These are phyloP conservation scores for Phyllosticta paracitricarpa DNA, from an alignment of 2,329 filamentous ascomycete species.

Conservation along the genomic window DNA sequence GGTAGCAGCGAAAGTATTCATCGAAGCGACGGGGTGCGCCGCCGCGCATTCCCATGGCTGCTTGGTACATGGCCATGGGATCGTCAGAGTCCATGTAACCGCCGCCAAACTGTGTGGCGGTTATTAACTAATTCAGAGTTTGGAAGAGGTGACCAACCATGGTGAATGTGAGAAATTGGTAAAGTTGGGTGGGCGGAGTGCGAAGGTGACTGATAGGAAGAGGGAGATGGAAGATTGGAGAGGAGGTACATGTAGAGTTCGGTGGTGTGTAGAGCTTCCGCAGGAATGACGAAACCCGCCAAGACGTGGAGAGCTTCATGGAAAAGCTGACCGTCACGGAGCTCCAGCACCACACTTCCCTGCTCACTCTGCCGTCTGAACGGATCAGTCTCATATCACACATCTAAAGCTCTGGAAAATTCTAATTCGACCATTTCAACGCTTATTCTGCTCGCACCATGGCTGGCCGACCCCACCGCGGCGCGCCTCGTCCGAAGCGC, in stretches of 20 bases:
- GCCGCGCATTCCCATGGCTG: conserved; percentile 42
- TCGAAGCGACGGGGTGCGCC: conserved; percentile 69
- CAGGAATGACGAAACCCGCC: neutral
- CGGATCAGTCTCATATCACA: too few relatives aligned
- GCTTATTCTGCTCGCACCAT: neutral
- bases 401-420: neutral
- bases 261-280: neutral
- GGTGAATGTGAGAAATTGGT: conserved; percentile 1
- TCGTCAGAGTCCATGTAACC: conserved; percentile 45
- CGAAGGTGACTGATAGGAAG: neutral
- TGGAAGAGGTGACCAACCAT: conserved; percentile 23
- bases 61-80: conserved; percentile 43
- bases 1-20: conserved; percentile 97
- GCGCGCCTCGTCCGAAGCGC: conserved; percentile 63
- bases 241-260: neutral
- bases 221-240: neutral
- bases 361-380: neutral
- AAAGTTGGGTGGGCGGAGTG: neutral
- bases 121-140: conserved; percentile 14
- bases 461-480: neutral
- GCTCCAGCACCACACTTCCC: neutral
- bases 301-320: neutral
- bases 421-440: neutral
- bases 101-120: conserved; percentile 26
- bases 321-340: neutral